These are phyloP conservation scores for Paramecium biaurelia DNA, from an alignment of 73 alveolate genomes.

Conservation along the genomic window DNA sequence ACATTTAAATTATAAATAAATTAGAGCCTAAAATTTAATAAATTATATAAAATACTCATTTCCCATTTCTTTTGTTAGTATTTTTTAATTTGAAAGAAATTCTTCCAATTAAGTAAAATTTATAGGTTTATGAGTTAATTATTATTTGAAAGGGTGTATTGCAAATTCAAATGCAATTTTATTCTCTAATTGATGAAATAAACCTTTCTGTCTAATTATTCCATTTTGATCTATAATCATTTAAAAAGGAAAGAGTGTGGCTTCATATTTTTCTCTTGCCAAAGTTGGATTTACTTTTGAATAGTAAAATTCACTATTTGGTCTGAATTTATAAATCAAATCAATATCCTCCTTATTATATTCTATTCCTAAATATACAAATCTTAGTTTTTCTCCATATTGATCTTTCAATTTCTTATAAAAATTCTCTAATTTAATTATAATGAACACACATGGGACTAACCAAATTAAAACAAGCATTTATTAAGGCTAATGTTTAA, in stretches of 20 bases:
- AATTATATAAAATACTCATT: background rate
- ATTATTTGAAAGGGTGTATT: background rate
- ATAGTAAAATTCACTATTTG: background rate
- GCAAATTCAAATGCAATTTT: background rate
- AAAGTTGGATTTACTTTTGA: background rate
- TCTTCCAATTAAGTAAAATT: background rate
- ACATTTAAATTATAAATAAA: background rate
- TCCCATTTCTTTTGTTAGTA: background rate
- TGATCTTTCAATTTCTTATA: background rate
- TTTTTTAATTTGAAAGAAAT: background rate
- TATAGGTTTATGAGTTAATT: background rate
- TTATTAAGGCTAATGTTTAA: background rate
- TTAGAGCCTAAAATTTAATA: background rate
- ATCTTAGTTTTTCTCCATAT: constrained; percentile 56
- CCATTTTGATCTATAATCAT: constrained; percentile 1
- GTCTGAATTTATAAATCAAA: background rate
- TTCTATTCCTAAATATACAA: constrained; percentile 30
- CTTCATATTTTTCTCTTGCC: background rate
- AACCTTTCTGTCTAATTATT: background rate
- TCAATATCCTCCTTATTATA: background rate
- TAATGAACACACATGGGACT: background rate
- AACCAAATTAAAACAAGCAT: background rate
- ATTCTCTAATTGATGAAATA: background rate
- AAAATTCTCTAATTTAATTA: background rate
- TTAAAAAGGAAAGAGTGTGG: background rate